These are phyloP conservation scores for Cytospora paraplurivora DNA, from an alignment of 2,329 filamentous ascomycete species.

Conservation along the genomic window DNA sequence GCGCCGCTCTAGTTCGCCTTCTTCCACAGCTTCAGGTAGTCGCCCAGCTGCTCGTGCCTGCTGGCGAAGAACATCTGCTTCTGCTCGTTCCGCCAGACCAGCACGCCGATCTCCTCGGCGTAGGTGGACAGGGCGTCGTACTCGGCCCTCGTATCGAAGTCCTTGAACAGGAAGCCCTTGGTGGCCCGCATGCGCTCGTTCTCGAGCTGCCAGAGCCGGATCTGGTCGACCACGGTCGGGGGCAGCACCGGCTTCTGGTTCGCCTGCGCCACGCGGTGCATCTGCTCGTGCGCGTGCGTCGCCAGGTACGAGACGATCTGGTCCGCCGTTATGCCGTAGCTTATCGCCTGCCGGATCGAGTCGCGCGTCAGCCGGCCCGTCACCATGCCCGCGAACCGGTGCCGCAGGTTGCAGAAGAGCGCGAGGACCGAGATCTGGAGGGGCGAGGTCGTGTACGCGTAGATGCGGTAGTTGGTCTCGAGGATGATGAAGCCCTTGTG, in stretches of 20 bases:
- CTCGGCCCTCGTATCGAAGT: slow-evolving; percentile 73
- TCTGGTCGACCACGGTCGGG: slow-evolving; percentile 96
- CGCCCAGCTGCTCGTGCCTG: slow-evolving; percentile 83
- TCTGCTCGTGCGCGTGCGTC: slow-evolving; percentile 91
- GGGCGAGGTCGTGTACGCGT: slow-evolving; percentile 93
- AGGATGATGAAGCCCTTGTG: slow-evolving; percentile 86
- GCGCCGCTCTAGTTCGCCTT: slow-evolving; percentile 43
- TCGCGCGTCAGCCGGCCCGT: slow-evolving; percentile 87
- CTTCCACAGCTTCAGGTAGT: slow-evolving; percentile 72
- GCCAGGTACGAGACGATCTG: slow-evolving; percentile 94
- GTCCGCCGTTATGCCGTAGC: slow-evolving; percentile 87
- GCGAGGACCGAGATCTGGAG: slow-evolving; percentile 92
- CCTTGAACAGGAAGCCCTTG: slow-evolving; percentile 83
- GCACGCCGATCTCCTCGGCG: slow-evolving; percentile 86
- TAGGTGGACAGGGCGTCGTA: slow-evolving; percentile 74
- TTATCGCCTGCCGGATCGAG: slow-evolving; percentile 84
- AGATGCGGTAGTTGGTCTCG: slow-evolving; percentile 96
- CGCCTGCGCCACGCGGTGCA: slow-evolving; percentile 67
- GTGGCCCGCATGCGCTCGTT: slow-evolving; percentile 90
- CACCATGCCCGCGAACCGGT: slow-evolving; percentile 92
- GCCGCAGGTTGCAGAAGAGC: slow-evolving; percentile 84
- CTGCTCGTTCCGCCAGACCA: slow-evolving; percentile 82
- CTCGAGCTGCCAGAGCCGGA: slow-evolving; percentile 95
- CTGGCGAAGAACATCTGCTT: slow-evolving; percentile 89
- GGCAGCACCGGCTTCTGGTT: slow-evolving; percentile 74